phyloP scores from a whole-genome alignment of 345 rosid genomes.

The Balakata baccata region DNA sequence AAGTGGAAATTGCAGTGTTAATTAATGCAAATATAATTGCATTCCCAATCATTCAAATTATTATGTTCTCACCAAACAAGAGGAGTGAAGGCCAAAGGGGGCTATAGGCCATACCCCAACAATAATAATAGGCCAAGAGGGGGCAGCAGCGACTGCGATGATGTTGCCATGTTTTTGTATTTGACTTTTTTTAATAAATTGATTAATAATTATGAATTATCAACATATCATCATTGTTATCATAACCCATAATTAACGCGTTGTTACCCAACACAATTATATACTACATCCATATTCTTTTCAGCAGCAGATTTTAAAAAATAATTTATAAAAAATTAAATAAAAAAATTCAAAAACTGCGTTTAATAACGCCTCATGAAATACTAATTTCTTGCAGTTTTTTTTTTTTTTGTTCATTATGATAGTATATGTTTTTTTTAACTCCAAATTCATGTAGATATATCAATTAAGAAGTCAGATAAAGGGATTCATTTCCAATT shows the following conservation, averaged over 20 bases:
- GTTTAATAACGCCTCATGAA: too few species aligned
- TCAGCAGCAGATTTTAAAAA: too few species aligned
- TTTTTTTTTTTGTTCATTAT: too few species aligned
- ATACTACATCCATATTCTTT: too few species aligned
- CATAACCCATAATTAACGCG: constrained; percentile 16
- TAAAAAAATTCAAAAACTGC: too few species aligned
- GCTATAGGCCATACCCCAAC: not conserved
- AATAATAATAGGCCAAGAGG: constrained; percentile 17
- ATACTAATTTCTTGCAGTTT: too few species aligned
- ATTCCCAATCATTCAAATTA: constrained; percentile 18
- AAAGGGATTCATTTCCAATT: too few species aligned
- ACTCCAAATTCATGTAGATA: too few species aligned
- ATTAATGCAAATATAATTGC: constrained; percentile 15
- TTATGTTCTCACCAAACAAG: constrained; percentile 9
- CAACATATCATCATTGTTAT: constrained; percentile 23
- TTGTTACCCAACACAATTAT: constrained; percentile 35
- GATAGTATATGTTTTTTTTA: too few species aligned
- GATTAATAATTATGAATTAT: constrained; percentile 9
- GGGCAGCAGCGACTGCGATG: constrained; percentile 15
- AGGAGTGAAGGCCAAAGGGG: too few species aligned
- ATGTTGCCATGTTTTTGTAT: constrained; percentile 16
- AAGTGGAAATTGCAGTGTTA: not conserved
- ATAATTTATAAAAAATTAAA: too few species aligned
- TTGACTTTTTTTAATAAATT: constrained; percentile 5
- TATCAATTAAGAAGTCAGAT: too few species aligned